A percentile compares a stretch with the other conserved stretches of the same genome.
Conservation (phyloP, 352 stramenopile species). For the Globisporangium emineosum region DNA sequence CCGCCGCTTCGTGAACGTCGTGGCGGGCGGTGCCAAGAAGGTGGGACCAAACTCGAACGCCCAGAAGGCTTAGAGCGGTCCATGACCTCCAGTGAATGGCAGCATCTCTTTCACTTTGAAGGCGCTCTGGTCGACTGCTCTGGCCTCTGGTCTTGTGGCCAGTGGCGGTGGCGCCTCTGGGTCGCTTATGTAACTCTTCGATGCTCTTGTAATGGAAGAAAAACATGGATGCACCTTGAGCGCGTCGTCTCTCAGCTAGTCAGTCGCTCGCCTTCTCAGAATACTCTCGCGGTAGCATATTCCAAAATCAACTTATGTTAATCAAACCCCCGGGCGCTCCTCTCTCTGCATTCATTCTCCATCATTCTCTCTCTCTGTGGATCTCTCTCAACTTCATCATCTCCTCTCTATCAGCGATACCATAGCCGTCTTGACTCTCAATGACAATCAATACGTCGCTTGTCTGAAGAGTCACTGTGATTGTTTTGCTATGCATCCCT, state of each 20-base stretch:
- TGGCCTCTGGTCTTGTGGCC: neutral
- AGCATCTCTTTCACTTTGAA: conserved; percentile 13
- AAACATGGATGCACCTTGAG: conserved; percentile 2
- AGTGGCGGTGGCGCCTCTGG: neutral
- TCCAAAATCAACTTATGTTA: conserved; percentile 58
- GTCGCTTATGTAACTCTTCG: neutral
- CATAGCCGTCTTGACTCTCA: neutral
- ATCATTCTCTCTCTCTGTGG: neutral
- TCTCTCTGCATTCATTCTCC: neutral
- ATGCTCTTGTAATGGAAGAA: conserved; percentile 12
- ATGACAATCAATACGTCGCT: neutral
- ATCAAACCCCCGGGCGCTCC: conserved; percentile 24
- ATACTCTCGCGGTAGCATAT: conserved; percentile 30
- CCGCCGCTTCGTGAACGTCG: conserved; percentile 99
- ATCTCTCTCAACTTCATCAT: neutral
- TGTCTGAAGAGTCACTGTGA: neutral
- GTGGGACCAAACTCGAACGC: conserved; percentile 99
- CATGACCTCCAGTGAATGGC: neutral
- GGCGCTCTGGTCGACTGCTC: neutral
- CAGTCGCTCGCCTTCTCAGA: conserved; percentile 6
- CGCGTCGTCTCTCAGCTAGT: conserved; percentile 22
- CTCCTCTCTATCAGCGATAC: neutral
- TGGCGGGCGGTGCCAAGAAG: conserved; percentile 95
- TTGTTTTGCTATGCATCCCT: neutral
- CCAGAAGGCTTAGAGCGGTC: conserved; percentile 76